Conservation (phyloP, 2,329 filamentous ascomycete genomes). For the Metarhizium humberi region DNA sequence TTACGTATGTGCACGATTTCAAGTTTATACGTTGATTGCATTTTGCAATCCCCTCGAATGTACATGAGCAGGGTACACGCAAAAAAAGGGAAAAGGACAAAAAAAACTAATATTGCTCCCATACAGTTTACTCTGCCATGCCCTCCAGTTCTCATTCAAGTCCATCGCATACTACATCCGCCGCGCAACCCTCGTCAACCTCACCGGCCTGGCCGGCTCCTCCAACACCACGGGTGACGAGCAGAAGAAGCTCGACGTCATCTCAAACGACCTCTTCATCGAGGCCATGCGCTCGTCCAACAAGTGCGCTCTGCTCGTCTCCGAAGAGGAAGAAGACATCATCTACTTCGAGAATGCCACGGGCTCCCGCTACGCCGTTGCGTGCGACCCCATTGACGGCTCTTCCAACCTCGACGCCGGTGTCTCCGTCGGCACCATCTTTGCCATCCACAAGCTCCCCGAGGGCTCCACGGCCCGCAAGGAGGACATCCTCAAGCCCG, state of each 20-base stretch:
- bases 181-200: conserved; percentile 86
- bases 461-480: conserved; percentile 65
- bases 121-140: conserved; percentile 81
- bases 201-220: conserved; percentile 88
- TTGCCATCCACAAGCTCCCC: conserved; percentile 82
- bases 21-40: too few species aligned
- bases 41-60: too few species aligned
- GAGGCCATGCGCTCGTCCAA: conserved; percentile 88
- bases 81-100: too few species aligned
- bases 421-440: conserved; percentile 96
- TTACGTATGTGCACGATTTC: conserved; percentile 59
- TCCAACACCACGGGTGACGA: conserved; percentile 95
- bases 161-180: conserved; percentile 99
- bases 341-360: conserved; percentile 74
- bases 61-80: too few species aligned
- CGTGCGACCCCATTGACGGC: conserved; percentile 96
- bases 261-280: conserved; percentile 97
- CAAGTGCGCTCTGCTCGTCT: conserved; percentile 87
- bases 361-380: conserved; percentile 83
- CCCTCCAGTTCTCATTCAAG: conserved; percentile 99
- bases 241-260: conserved; percentile 99
- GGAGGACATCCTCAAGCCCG: conserved; percentile 81
- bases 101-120: background rate
- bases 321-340: conserved; percentile 90
- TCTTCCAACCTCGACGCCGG: conserved; percentile 96